phyloP scores from a whole-genome alignment of 495 filamentous ascomycete species.

The Penicillium bovifimosum region DNA sequence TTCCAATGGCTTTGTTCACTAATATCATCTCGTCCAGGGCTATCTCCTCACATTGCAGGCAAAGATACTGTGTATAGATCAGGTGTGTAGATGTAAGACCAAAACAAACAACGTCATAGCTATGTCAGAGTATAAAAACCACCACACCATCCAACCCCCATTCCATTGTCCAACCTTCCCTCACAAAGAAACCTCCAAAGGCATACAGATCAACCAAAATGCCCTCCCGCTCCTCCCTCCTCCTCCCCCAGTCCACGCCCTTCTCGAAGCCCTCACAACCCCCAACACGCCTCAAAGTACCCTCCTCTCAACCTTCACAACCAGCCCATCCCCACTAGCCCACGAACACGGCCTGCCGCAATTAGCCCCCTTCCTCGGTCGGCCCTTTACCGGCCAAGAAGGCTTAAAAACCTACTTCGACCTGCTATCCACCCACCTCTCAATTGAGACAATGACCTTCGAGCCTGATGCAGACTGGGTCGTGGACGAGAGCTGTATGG shows the following conservation, averaged over 20 bases:
- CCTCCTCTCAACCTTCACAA: slow-evolving; percentile 50
- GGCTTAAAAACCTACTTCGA: slow-evolving; percentile 47
- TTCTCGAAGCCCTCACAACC: slow-evolving; percentile 45
- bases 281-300: slow-evolving; percentile 12
- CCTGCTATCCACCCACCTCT: slow-evolving; percentile 33
- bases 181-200: not conserved
- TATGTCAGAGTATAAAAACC: not conserved
- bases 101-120: slow-evolving; percentile 1
- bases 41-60: no score
- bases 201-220: slow-evolving; percentile 9
- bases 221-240: slow-evolving; percentile 32
- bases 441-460: slow-evolving; percentile 48
- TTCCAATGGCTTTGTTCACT: not conserved
- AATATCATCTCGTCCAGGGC: no score
- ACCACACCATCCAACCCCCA: not conserved
- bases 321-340: slow-evolving; percentile 28
- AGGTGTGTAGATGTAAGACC: no score
- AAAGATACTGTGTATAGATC: no score
- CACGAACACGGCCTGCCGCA: slow-evolving; percentile 56
- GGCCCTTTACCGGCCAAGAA: slow-evolving; percentile 43
- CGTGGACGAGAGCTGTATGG: slow-evolving; percentile 39
- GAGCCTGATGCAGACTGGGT: slow-evolving; percentile 41
- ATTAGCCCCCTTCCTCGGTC: slow-evolving; percentile 58
- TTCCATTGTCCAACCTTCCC: no score
- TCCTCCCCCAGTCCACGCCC: slow-evolving; percentile 36